phyloP scores from a whole-genome alignment of 2,329 filamentous ascomycete species.

The Trichothecium sympodiale region DNA sequence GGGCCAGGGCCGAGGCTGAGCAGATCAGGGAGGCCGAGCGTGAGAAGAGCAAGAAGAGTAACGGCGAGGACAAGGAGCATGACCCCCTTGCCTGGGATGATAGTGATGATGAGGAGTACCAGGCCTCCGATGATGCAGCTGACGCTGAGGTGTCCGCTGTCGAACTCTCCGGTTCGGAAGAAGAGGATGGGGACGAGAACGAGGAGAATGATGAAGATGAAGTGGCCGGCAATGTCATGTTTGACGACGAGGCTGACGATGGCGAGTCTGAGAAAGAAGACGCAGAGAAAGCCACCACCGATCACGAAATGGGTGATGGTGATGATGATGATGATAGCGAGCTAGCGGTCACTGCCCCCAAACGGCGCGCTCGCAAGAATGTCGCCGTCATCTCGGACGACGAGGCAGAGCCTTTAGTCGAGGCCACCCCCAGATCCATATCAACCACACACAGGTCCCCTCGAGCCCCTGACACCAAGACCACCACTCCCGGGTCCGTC shows the following conservation, averaged over 20 bases:
- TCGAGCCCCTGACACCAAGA: conserved; percentile 20
- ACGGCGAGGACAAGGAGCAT: conserved; percentile 30
- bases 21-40: conserved; percentile 70
- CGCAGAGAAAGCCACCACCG: conserved; percentile 8
- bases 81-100: conserved; percentile 47
- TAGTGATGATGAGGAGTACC: conserved; percentile 42
- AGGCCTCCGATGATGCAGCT: conserved; percentile 22
- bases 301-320: conserved; percentile 19
- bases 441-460: conserved; percentile 27
- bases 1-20: conserved; percentile 63
- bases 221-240: conserved; percentile 17
- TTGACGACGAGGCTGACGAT: conserved; percentile 30
- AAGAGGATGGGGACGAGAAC: conserved; percentile 20
- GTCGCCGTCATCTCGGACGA: conserved; percentile 51
- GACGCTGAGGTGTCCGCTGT: conserved; percentile 27
- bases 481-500: conserved; percentile 46
- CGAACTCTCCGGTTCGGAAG: conserved; percentile 34
- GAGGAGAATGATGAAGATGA: conserved; percentile 24
- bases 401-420: conserved; percentile 34
- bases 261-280: conserved; percentile 24
- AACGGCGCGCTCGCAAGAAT: conserved; percentile 37
- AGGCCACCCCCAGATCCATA: conserved; percentile 40
- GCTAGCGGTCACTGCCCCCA: conserved; percentile 14
- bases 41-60: conserved; percentile 57
- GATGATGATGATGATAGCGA: conserved; percentile 28